phyloP scores from a whole-genome alignment of 805 yeast species.

The Nadsonia fulvescens region DNA sequence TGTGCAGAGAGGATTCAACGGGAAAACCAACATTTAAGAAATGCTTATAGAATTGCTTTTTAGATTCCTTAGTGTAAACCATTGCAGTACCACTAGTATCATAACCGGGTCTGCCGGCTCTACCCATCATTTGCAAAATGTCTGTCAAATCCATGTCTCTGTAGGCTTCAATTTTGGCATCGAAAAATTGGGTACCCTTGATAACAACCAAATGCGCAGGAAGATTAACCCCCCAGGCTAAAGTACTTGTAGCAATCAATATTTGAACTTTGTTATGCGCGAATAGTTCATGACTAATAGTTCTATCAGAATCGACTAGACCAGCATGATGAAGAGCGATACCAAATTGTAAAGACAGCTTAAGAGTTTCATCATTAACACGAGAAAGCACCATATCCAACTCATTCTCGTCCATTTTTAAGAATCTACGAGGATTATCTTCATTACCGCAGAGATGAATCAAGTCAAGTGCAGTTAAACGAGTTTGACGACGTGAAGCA shows the following conservation, averaged over 20 bases:
- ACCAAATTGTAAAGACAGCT: constrained; percentile 57
- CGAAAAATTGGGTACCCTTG: constrained; percentile 57
- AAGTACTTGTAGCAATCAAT: constrained; percentile 61
- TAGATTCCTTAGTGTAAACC: constrained; percentile 57
- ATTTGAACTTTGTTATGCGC: constrained; percentile 56
- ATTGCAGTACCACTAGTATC: constrained; percentile 66
- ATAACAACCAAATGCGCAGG: constrained; percentile 68
- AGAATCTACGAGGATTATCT: constrained; percentile 53
- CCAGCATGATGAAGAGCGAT: constrained; percentile 77
- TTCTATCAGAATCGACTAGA: constrained; percentile 53
- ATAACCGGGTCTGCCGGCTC: constrained; percentile 71
- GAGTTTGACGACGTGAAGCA: constrained; percentile 67
- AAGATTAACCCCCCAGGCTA: constrained; percentile 76
- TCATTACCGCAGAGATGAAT: constrained; percentile 69
- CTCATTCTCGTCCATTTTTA: constrained; percentile 48
- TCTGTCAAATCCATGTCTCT: constrained; percentile 72
- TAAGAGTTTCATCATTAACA: constrained; percentile 72
- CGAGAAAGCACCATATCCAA: constrained; percentile 28
- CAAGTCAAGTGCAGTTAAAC: constrained; percentile 62
- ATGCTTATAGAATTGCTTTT: constrained; percentile 60
- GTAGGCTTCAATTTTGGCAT: constrained; percentile 40
- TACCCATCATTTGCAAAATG: constrained; percentile 69
- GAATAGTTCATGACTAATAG: constrained; percentile 50
- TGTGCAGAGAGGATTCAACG: constrained; percentile 63
- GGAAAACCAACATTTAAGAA: constrained; percentile 68